phyloP scores from a whole-genome alignment of 2,329 filamentous ascomycete species.

The Xylogone sp. region DNA sequence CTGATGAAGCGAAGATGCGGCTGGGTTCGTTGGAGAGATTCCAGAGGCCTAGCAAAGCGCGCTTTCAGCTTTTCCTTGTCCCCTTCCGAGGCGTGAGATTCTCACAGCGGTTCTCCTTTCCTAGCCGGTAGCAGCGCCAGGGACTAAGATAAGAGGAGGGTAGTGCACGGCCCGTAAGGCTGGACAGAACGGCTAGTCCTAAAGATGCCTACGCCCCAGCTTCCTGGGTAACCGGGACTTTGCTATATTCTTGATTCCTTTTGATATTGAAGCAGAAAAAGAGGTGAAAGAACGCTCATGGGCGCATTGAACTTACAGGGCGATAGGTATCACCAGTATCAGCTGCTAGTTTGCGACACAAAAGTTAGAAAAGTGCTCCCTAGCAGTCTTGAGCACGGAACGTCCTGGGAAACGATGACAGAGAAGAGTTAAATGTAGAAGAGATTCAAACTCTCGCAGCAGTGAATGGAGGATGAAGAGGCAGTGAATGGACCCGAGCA shows the following conservation, averaged over 20 bases:
- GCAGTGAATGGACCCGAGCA: conserved; percentile 4
- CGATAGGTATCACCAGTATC: conserved; percentile 12
- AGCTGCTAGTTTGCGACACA: conserved; percentile 2
- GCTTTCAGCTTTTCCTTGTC: background rate
- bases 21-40: background rate
- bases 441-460: background rate
- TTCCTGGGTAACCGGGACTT: background rate
- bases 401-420: background rate
- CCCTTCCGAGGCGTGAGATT: background rate
- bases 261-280: background rate
- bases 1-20: background rate
- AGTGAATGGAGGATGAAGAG: conserved; percentile 3
- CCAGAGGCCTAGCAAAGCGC: background rate
- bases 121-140: conserved; percentile 22
- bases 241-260: background rate
- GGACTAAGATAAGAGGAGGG: conserved; percentile 20
- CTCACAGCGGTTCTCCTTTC: background rate
- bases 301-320: conserved; percentile 8
- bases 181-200: background rate
- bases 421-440: background rate
- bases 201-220: background rate
- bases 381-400: background rate
- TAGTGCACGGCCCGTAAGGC: background rate
- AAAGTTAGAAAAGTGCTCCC: conserved; percentile 1
- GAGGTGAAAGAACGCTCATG: background rate